Conservation (phyloP, 1,284 basidiomycete species). For the Cutaneotrichosporon sp. region DNA sequence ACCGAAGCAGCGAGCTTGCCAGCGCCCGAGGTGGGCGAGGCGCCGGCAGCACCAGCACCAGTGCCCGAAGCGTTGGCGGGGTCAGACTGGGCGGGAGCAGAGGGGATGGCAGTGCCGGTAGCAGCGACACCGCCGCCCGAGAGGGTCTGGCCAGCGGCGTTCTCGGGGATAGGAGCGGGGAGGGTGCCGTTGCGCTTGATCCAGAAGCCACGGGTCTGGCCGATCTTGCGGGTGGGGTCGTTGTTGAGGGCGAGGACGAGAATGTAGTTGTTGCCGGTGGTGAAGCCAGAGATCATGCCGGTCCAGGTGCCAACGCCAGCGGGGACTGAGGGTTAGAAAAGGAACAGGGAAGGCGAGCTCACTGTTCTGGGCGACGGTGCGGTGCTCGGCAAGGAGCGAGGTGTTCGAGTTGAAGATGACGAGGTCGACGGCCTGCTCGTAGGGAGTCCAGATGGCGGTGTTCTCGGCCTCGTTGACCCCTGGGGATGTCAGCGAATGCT, state of each 20-base stretch:
- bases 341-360: not conserved
- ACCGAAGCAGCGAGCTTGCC: constrained; percentile 28
- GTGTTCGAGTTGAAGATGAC: constrained; percentile 23
- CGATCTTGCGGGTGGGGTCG: constrained; percentile 20
- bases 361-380: constrained; percentile 15
- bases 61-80: constrained; percentile 8
- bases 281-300: constrained; percentile 25
- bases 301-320: constrained; percentile 28
- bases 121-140: constrained; percentile 32
- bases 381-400: constrained; percentile 8
- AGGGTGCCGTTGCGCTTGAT: constrained; percentile 20
- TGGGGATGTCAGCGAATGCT: constrained; percentile 2
- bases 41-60: no score
- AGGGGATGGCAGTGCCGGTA: constrained; percentile 20
- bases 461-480: constrained; percentile 18
- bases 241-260: constrained; percentile 15
- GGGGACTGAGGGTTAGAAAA: constrained; percentile 7
- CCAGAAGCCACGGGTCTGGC: constrained; percentile 23
- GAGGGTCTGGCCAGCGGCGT: constrained; percentile 21
- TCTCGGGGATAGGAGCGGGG: constrained; percentile 15
- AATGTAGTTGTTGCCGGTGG: constrained; percentile 29
- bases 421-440: constrained; percentile 17
- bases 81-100: constrained; percentile 4
- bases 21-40: no score
- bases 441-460: constrained; percentile 17